Base-by-base conservation (phyloP, 129 eudicot genomes). In the Tagetes erecta region DNA sequence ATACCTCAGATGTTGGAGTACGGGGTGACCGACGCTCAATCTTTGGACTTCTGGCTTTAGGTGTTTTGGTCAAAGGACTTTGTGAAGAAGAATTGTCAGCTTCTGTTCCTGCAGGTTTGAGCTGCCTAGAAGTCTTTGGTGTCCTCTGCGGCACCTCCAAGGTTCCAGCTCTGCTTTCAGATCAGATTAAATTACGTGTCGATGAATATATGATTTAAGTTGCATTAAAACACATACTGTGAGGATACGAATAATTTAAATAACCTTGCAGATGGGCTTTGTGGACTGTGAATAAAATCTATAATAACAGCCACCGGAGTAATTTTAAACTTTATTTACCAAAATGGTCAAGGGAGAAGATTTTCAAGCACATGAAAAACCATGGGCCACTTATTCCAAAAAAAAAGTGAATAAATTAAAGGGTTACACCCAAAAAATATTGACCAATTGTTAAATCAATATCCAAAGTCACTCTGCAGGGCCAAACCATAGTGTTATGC, bases 1-100 rank as follows among this genome's bases (percentile, higher is more conserved):
- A 27, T 87, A 92, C 98, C 98, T 90, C 95, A 37, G 83, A 67
- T 56, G 83, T 77, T 44, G 92, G 94, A 76, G 84, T 85, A 46
- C 87, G 73, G 53, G 95, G 96, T 10, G 95, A 86, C 69, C 82
- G 78, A 36, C 91, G 86, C 9, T 72, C 86, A 65, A 79, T 74
- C 80, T 86, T 92, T 30, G 95, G 84, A 50, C 92, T 86, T 82
- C 84, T 76, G 1, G 83, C 82, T 76, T 87, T 88, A 0, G 87
- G 82, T 30, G 87, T 87, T 78, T 73, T 82, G 77, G 37, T 87
- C 27, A 79, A 76, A 3, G 88, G 82, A 81, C 79, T 83, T 64
- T 84, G 89, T 63, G 89, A 83, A 0, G 85, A 13, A 74, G 72
- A 59, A 3, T 78, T 77, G 60, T 83, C 93, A 14, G 78, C 31